Evolutionary conservation across 192 early-diverging fungal genomes (phyloP), one percentile per base, ranked within the genome.

Genomic region (Tieghemiomyces parasiticus): DNA sequence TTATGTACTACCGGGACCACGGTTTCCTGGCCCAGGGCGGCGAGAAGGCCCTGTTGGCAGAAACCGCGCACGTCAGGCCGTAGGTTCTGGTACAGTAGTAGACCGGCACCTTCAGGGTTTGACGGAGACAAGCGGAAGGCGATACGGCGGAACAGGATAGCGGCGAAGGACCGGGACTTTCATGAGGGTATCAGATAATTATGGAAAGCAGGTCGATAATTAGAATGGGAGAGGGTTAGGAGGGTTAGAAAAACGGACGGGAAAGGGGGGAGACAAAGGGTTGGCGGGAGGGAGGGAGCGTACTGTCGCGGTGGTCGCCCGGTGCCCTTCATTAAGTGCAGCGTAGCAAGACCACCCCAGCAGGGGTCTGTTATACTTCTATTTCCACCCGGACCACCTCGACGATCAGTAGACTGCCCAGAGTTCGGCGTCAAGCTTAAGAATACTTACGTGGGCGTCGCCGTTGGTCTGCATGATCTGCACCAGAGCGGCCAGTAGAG

Each of bases 1-100:
- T 97, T 99, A 70, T 93, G 85, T 45, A 93, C 81, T 28, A 89
- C 83, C 13, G 73, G 72, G 60, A 73, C 66, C 58, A 82, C 83
- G 25, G 72, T 71, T 69, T 97, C 95, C 48, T 79, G 74, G 26
- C 78, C 73, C 35, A 99, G 78, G 24, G 91, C 80, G 22, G 79
- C 71, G 55, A 99, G 69, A 22, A 99, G 80, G 63, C 85, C 81
- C 8, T 61, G 68, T 72, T 93, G 86, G 64, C 87, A 81, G 42
- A 77, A 78, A 48, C 78, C 64, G 29, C 86, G 78, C 24, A 84
- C 81, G 4, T 70, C 61, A 12, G 74, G 73, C 35, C 83, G 79
- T 46, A 94, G 75, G 31, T 76, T 69, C 45, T 80, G 80, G 85
- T 89, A 96, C 56, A 92, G 75, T n/a, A 70, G 70, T 53, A 70